Percentiles rank a stretch among this genome's conserved stretches.
Conservation (phyloP, 2,329 filamentous ascomycete species). For the Colletotrichum spinosum region DNA sequence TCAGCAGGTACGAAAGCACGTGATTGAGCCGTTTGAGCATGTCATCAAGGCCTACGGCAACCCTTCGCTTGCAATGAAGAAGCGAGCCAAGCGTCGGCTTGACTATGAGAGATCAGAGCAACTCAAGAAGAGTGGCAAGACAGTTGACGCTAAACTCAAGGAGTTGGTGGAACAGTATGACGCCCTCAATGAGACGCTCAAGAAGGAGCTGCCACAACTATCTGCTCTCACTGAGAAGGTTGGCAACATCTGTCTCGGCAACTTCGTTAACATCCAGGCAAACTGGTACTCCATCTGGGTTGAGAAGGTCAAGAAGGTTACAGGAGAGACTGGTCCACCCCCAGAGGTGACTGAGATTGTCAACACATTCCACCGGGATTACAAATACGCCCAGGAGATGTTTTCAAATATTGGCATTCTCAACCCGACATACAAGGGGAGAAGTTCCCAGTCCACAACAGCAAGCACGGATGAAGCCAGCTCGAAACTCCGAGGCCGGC, state of each 20-base stretch:
- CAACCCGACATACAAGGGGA: slow-evolving; percentile 76
- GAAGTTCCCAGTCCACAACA: slow-evolving; percentile 69
- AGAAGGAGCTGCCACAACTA: slow-evolving; percentile 89
- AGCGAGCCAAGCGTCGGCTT: slow-evolving; percentile 90
- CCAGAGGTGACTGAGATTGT: slow-evolving; percentile 80
- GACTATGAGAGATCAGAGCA: slow-evolving; percentile 88
- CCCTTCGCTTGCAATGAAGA: slow-evolving; percentile 90
- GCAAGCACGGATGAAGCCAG: slow-evolving; percentile 64
- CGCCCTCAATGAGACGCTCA: slow-evolving; percentile 91
- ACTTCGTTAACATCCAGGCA: slow-evolving; percentile 86
- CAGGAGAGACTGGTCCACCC: slow-evolving; percentile 73
- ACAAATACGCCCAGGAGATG: slow-evolving; percentile 78
- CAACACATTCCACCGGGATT: slow-evolving; percentile 82
- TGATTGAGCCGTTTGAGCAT: slow-evolving; percentile 85
- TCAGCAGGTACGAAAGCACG: slow-evolving; percentile 78
- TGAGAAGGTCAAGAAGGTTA: slow-evolving; percentile 81
- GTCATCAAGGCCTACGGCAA: slow-evolving; percentile 85
- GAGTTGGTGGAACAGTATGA: slow-evolving; percentile 91
- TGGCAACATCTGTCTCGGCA: slow-evolving; percentile 81
- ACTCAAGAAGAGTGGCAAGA: slow-evolving; percentile 83
- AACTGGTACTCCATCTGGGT: slow-evolving; percentile 87
- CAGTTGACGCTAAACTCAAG: slow-evolving; percentile 84
- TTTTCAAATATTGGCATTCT: slow-evolving; percentile 79
- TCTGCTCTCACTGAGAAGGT: slow-evolving; percentile 85
- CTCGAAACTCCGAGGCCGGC: slow-evolving; percentile 61